Evolutionary conservation across 1,139 yeast species (phyloP), one percentile per base, ranked within the genome.

Genomic region (Kodamaea ohmeri): DNA sequence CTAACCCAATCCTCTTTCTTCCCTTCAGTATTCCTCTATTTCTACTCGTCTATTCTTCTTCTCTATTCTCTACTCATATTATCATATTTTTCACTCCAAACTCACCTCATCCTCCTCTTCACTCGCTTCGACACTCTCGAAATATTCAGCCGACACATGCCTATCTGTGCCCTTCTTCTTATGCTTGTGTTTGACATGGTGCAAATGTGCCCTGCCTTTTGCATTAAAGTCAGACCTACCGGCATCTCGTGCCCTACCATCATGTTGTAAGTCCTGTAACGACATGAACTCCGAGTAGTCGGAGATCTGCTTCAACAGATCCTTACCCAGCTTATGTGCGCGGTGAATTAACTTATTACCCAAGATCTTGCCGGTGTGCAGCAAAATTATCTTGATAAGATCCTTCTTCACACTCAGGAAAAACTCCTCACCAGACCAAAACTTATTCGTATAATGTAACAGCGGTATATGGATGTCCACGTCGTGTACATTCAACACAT

Each of bases 361-460:
- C 40, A 89, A 68, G 43, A 90, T 76, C 47, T 83, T 78, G 4
- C 96, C 96, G 1, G 94, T 71, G 52, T 89, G 95, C 35, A 72
- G 76, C 38, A 89, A 61, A 26, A 89, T 77, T 14, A 81, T 70
- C 56, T 76, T 79, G 39, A 85, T 70, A 21, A 89, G 68, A 52
- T 85, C 90, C 49, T 78, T 82, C 54, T 81, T 77, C 37, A 88
- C 55, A 30, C 79, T 73, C 39, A 76, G 60, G 21, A 83, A 72
- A 34, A 88, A 67, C 43, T 89, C 97, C 46, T 83, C 78, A 36
- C 78, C 78, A 1, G 95, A 80, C 94, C 96, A 86, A 21, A 87
- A 65, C 62, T 80, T 81, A 58, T 87, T 76, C 33, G 58, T 58
- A 53, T 85, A 84, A 42, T 66, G 71, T 33, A 88, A 62, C n/a